A percentile compares a stretch with the other conserved stretches of the same genome.
Conservation (phyloP, 805 yeast genomes). For the Candida ascalaphidarum region DNA sequence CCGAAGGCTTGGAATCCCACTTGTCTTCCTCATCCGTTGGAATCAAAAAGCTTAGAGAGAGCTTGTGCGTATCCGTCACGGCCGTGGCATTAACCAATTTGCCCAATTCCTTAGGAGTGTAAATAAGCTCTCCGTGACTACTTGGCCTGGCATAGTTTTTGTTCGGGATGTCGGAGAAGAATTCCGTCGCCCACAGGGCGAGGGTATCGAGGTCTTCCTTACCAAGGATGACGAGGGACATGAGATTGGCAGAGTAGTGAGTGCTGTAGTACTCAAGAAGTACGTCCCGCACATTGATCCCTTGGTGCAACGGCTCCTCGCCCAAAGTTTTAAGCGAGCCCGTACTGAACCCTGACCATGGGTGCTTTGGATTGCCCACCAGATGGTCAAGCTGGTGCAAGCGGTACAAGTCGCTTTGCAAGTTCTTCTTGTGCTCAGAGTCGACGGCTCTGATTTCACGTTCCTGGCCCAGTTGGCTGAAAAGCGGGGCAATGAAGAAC, state of each 20-base stretch:
- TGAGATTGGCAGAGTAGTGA: constrained; percentile 77
- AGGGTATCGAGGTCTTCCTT: constrained; percentile 69
- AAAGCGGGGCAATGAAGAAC: constrained; percentile 82
- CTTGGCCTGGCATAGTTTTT: constrained; percentile 33
- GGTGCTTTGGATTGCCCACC: constrained; percentile 66
- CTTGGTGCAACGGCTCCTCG: constrained; percentile 48
- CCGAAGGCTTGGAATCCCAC: constrained; percentile 65
- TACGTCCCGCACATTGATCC: constrained; percentile 73
- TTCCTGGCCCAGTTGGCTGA: constrained; percentile 66
- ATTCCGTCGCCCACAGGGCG: constrained; percentile 59
- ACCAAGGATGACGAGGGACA: constrained; percentile 82
- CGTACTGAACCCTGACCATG: constrained; percentile 81
- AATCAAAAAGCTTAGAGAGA: constrained; percentile 61
- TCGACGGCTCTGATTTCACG: constrained; percentile 93
- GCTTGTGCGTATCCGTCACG: constrained; percentile 65
- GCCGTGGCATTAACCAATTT: constrained; percentile 64
- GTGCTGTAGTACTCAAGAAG: constrained; percentile 64
- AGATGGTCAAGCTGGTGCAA: constrained; percentile 76
- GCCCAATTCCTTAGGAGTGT: constrained; percentile 39
- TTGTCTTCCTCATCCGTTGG: constrained; percentile 59
- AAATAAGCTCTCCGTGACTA: constrained; percentile 39
- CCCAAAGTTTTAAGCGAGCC: constrained; percentile 78
- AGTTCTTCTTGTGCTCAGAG: constrained; percentile 89
- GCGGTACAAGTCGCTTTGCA: constrained; percentile 88
- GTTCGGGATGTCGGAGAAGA: constrained; percentile 58